Conservation (phyloP, 257 asterid genomes). For the Salvia hispanica region DNA sequence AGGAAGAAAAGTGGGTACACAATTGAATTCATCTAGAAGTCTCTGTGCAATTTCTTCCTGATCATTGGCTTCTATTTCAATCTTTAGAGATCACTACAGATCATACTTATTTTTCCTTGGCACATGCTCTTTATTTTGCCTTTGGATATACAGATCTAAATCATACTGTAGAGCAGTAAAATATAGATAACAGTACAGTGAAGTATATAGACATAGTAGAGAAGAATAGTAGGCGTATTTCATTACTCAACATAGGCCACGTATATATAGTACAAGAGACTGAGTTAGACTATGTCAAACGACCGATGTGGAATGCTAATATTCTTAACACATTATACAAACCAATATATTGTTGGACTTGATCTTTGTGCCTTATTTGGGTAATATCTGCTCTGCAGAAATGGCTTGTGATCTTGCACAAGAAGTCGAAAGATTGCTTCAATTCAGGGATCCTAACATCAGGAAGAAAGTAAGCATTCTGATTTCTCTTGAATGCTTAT, state of each 20-base stretch:
- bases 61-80: constrained; percentile 66
- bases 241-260: no score
- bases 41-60: constrained; percentile 83
- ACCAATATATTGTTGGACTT: constrained; percentile 97
- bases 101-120: no score
- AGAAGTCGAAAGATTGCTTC: constrained; percentile 92
- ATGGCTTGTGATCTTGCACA: constrained; percentile 99
- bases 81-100: constrained; percentile 89
- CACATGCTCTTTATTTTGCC: no score
- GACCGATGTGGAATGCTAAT: no score
- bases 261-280: no score
- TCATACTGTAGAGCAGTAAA: no score
- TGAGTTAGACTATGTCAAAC: no score
- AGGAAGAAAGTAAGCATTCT: constrained; percentile 78
- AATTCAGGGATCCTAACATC: constrained; percentile 94
- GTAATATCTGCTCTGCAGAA: constrained; percentile 97
- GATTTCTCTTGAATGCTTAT: constrained; percentile 1
- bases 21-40: constrained; percentile 74
- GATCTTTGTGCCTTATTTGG: constrained; percentile 95
- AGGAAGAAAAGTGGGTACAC: constrained; percentile 86
- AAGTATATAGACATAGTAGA: no score
- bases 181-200: no score
- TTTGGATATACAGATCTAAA: no score
- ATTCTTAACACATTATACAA: no score
- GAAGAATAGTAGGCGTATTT: no score